Evolutionary conservation across 2,329 filamentous ascomycete genomes (phyloP), one percentile per base, ranked within the genome.

Genomic region (Penicillium sp.): DNA sequence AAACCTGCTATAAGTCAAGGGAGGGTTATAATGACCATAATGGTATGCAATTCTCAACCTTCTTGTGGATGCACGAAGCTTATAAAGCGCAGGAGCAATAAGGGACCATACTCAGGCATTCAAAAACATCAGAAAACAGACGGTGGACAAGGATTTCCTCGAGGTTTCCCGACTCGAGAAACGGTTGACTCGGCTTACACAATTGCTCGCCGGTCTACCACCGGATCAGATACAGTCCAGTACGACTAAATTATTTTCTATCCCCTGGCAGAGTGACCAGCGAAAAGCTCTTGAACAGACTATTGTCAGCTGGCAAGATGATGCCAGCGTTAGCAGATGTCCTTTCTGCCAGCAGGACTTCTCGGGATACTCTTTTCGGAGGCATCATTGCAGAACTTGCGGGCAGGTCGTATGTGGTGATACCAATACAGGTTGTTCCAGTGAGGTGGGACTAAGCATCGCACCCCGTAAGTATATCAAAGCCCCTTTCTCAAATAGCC

Each of bases 1-100:
- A 99, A 78, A 98, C 95, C n/a, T 99, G 95, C 77, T 99, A 95
- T 78, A 98, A 97, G 78, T 96, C 92, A 51, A 85, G 95, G 67
- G 91, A 93, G 26, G 95, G 95, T 3, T 99, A 99, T 76, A 96
- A 96, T 71, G 93, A 99, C 68, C 89, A 93, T 66, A 84, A 84
- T 54, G 90, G 79, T 79, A 67, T 54, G 55, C 1, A 6, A 2
- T 26, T 37, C 24, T 9, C 9, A 4, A 1, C 35, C 46, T 19
- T 6, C 5, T 2, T 48, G 24, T 45, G 13, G 10, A 29, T 26
- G 16, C 10, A 31, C 37, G n/a, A 50, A 43, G 39, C 58, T 66
- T 47, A 65, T 33, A 13, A 13, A 49, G 3, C 49, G 13, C 57
- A 75, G 84, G 92, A 1, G 74, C 88, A 2, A 79, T 87, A 56